Evolutionary conservation across 2,329 filamentous ascomycete species (phyloP), one percentile per base, ranked within the genome.

Genomic region (Aotearoamyces nothofagi): DNA sequence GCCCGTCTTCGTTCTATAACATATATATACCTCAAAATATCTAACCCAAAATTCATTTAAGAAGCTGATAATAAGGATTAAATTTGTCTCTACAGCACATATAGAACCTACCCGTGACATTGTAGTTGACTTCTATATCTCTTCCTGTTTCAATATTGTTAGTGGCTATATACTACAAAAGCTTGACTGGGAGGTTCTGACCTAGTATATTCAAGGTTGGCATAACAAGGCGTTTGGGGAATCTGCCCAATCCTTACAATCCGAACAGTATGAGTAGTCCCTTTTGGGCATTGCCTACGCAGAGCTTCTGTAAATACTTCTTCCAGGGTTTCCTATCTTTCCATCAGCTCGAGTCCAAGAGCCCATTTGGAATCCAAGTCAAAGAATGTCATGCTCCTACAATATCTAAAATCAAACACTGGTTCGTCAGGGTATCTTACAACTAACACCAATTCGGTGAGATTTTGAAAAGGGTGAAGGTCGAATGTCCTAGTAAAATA

Each of bases 331-430:
- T 20, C 19, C 19, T n/a, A 20, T 20, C 19, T 20, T 20, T 20
- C 19, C 19, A 20, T 20, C 19, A 20, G 19, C 19, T 20, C 19
- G 19, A 20, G n/a, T n/a, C 19, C 19, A 20, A 20, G 19, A 20
- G 19, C 19, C 19, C 19, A 20, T 20, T 20, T 20, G 19, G 19
- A 20, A 20, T 20, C 19, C n/a, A 20, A 20, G 19, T 20, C 19
- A 20, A 20, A 20, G 19, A 20, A 20, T 20, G 19, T 20, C 19
- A 20, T 20, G 19, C 19, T 20, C n/a, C 19, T n/a, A 20, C 19
- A 20, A 20, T n/a, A 20, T 20, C 19, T 20, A 20, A 20, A 20
- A 20, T 20, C 19, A 20, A 20, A 20, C 19, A 20, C 19, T n/a
- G 19, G 19, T 20, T 20, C 19, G 19, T 20, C 19, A n/a, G 19